Conservation (phyloP, 768 basidiomycete species). For the Tricholoma furcatifolium region DNA sequence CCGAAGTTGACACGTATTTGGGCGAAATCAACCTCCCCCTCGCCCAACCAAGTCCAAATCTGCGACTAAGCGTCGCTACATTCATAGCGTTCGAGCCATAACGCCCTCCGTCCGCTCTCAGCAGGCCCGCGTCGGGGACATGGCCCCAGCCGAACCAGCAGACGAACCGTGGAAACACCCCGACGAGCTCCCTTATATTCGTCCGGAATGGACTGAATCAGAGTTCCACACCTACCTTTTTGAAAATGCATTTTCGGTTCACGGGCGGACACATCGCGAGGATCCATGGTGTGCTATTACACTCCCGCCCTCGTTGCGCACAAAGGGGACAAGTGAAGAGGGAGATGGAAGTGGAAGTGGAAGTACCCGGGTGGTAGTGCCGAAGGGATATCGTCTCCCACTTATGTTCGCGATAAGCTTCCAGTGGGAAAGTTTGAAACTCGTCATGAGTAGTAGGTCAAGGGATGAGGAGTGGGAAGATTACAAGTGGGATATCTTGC, state of each 20-base stretch:
- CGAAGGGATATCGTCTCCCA: conserved; percentile 40
- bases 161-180: conserved; percentile 39
- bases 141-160: not conserved
- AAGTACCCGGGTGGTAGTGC: conserved; percentile 24
- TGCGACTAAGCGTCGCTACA: not conserved
- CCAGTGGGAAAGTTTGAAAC: conserved; percentile 39
- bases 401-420: conserved; percentile 46
- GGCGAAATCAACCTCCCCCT: not conserved
- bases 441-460: conserved; percentile 35
- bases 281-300: conserved; percentile 21
- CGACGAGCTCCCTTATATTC: conserved; percentile 37
- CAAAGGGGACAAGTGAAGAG: no score
- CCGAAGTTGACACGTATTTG: conserved; percentile 8
- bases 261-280: conserved; percentile 21
- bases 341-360: conserved; percentile 1
- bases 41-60: not conserved
- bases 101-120: conserved; percentile 13
- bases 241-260: conserved; percentile 35
- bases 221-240: conserved; percentile 32
- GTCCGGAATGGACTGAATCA: conserved; percentile 31
- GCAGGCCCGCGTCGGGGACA: not conserved
- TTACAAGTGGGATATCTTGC: conserved; percentile 41
- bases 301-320: not conserved
- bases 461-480: conserved; percentile 39
- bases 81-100: not conserved